Percentiles rank a stretch among this genome's conserved stretches.
Conservation (phyloP, 2,329 filamentous ascomycete species). For the Drechslerella dactyloides region DNA sequence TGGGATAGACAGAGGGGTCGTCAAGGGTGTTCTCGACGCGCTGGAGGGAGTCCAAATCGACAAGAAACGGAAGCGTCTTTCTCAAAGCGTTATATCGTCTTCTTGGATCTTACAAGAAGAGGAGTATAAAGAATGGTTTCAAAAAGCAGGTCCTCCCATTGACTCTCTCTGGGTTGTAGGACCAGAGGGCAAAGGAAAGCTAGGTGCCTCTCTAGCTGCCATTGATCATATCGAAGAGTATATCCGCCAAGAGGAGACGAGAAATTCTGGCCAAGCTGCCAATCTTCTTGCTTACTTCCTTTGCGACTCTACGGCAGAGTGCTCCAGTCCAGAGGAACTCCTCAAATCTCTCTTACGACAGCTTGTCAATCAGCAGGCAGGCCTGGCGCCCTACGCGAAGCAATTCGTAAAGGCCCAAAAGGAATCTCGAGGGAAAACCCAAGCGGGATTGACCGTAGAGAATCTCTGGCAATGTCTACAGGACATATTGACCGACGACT, state of each 20-base stretch:
- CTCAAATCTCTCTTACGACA: slow-evolving; percentile 60
- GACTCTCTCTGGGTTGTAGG: slow-evolving; percentile 60
- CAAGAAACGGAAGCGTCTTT: slow-evolving; percentile 57
- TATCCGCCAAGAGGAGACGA: slow-evolving; percentile 49
- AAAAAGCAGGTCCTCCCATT: slow-evolving; percentile 48
- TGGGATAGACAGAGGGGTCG: slow-evolving; percentile 57
- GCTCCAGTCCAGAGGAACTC: slow-evolving; percentile 59
- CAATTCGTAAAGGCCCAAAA: slow-evolving; percentile 56
- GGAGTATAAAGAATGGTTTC: slow-evolving; percentile 58
- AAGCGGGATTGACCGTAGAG: slow-evolving; percentile 57
- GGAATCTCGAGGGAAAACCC: slow-evolving; percentile 53
- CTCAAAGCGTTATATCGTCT: slow-evolving; percentile 56
- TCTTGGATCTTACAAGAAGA: slow-evolving; percentile 59
- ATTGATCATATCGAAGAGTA: slow-evolving; percentile 58
- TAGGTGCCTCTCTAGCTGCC: slow-evolving; percentile 59
- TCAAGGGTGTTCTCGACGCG: slow-evolving; percentile 56
- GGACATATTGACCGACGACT: slow-evolving; percentile 59
- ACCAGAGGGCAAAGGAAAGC: slow-evolving; percentile 60
- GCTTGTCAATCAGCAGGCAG: slow-evolving; percentile 55
- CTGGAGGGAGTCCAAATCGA: slow-evolving; percentile 57
- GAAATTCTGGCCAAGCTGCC: slow-evolving; percentile 54
- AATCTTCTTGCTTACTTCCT: slow-evolving; percentile 60
- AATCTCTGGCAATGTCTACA: slow-evolving; percentile 60
- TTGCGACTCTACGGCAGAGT: slow-evolving; percentile 59
- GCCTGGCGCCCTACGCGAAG: slow-evolving; percentile 58